Conservation (phyloP, 2,329 filamentous ascomycete genomes). For the Tolypocladium tropicale region DNA sequence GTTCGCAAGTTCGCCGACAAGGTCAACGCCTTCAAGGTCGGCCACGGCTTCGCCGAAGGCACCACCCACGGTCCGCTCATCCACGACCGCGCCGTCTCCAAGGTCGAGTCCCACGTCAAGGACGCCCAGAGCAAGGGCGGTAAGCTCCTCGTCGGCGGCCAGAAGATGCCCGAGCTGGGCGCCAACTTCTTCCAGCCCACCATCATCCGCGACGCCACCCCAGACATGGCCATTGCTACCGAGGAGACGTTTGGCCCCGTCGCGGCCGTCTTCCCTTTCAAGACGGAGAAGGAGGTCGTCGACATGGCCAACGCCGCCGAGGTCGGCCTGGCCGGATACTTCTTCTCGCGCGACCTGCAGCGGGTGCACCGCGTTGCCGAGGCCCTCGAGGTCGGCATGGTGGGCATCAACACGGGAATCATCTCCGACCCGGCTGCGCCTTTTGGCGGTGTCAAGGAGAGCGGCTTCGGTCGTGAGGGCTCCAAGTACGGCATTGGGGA, state of each 20-base stretch:
- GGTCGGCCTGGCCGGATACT: constrained; percentile 89
- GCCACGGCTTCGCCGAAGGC: constrained; percentile 59
- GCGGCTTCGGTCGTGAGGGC: constrained; percentile 71
- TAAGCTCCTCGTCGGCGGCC: constrained; percentile 64
- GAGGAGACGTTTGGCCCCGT: constrained; percentile 97
- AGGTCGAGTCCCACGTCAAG: constrained; percentile 70
- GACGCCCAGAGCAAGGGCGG: constrained; percentile 73
- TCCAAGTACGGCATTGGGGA: constrained; percentile 68
- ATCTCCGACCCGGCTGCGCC: constrained; percentile 48
- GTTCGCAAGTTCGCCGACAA: constrained; percentile 57
- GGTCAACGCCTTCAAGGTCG: constrained; percentile 65
- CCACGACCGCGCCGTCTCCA: constrained; percentile 69
- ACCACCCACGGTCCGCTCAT: constrained; percentile 77
- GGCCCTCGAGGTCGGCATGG: constrained; percentile 74
- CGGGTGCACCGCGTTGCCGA: constrained; percentile 54
- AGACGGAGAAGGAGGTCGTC: constrained; percentile 82
- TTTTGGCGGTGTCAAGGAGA: constrained; percentile 77
- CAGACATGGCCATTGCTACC: constrained; percentile 70
- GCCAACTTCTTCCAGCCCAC: constrained; percentile 85
- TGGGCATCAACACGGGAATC: constrained; percentile 70
- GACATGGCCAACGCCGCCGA: constrained; percentile 69
- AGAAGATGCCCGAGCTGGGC: constrained; percentile 63
- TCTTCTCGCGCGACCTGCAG: constrained; percentile 62
- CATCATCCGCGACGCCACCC: constrained; percentile 76
- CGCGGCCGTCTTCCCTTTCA: constrained; percentile 80